Conservation (phyloP, 2,329 filamentous ascomycete species). For the Fusarium udum region DNA sequence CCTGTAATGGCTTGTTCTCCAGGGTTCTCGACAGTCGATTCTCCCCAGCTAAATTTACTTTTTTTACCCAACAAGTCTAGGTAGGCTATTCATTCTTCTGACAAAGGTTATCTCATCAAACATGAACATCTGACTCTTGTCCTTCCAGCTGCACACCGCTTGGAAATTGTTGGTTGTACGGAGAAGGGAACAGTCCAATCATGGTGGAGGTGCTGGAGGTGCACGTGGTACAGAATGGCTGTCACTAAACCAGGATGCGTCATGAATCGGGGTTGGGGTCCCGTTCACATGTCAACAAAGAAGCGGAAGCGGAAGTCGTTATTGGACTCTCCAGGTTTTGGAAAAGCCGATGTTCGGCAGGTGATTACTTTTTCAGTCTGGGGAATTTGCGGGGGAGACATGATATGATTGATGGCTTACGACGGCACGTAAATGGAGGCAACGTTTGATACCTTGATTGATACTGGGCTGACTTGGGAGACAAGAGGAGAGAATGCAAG, state of each 20-base stretch:
- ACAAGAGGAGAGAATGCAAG: neutral
- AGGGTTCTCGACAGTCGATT: neutral
- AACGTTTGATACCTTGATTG: neutral
- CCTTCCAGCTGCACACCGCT: constrained; percentile 18
- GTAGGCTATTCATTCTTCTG: neutral
- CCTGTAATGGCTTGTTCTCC: neutral
- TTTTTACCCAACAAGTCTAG: neutral
- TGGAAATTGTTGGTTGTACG: neutral
- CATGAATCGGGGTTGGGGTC: constrained; percentile 16
- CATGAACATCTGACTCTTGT: constrained; percentile 8
- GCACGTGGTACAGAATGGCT: constrained; percentile 29
- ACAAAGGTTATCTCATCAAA: neutral
- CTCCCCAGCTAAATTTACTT: neutral
- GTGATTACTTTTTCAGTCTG: constrained; percentile 31
- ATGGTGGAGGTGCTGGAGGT: constrained; percentile 2
- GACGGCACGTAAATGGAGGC: neutral
- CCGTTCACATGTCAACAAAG: constrained; percentile 31
- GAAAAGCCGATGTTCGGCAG: constrained; percentile 31
- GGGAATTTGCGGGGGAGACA: constrained; percentile 35
- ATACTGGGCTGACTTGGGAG: neutral
- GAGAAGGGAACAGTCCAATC: constrained; percentile 7
- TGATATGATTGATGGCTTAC: constrained; percentile 8
- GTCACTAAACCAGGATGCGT: constrained; percentile 13
- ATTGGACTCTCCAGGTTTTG: constrained; percentile 29
- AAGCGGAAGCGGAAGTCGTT: neutral